Evolutionary conservation across 2,329 filamentous ascomycete genomes (phyloP).

Genomic region (Calcarisporium arbuscula): DNA sequence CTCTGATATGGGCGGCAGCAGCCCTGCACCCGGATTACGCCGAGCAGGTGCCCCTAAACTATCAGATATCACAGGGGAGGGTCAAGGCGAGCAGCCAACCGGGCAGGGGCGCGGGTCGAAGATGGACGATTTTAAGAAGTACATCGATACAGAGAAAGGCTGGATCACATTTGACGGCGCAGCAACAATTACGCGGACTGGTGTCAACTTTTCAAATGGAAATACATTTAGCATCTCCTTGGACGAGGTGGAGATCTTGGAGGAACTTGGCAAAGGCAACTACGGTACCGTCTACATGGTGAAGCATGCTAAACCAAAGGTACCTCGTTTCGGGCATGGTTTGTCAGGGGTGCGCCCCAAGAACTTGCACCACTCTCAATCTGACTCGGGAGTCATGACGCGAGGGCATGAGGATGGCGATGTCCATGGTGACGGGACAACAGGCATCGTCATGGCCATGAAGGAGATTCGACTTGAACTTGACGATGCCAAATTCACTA

Average conservation of each 20-base stretch:
- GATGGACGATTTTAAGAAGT: conserved; percentile 62
- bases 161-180: conserved; percentile 91
- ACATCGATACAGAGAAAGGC: conserved; percentile 85
- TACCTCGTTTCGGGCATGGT: conserved; percentile 53
- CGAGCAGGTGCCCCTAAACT: conserved; percentile 35
- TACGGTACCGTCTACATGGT: conserved; percentile 99
- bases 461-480: conserved; percentile 95
- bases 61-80: conserved; percentile 30
- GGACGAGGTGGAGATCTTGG: conserved; percentile 88
- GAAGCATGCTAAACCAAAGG: conserved; percentile 64
- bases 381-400: conserved; percentile 26
- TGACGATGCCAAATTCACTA: conserved; percentile 93
- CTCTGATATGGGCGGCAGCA: conserved; percentile 39
- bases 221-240: conserved; percentile 89
- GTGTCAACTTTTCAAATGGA: conserved; percentile 88
- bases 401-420: conserved; percentile 21
- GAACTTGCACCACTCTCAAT: conserved; percentile 28
- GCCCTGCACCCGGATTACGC: conserved; percentile 18
- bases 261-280: conserved; percentile 94
- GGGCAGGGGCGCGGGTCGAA: conserved; percentile 39
- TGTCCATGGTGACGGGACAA: conserved; percentile 39
- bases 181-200: conserved; percentile 79
- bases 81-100: conserved; percentile 10
- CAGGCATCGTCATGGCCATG: conserved; percentile 93
- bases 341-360: conserved; percentile 36